Percentiles rank a stretch among this genome's conserved stretches.
phyloP scores from a whole-genome alignment of 768 basidiomycete species.

The Cyclocybe aegerita region DNA sequence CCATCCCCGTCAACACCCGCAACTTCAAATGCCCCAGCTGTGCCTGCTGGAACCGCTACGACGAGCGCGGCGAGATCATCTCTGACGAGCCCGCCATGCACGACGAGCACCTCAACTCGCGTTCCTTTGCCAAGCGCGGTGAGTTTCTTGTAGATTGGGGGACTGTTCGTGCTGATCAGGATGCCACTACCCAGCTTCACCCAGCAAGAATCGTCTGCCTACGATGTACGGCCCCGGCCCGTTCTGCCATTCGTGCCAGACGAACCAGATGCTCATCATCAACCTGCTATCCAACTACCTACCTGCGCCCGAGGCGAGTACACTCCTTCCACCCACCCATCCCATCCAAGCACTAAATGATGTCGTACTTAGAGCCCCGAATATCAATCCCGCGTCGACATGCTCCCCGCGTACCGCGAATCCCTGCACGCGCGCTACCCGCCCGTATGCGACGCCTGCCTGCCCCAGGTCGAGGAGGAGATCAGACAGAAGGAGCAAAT shows the following conservation, averaged over 20 bases:
- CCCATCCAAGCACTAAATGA: conserved; percentile 1
- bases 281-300: conserved; percentile 90
- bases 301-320: conserved; percentile 70
- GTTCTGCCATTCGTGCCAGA: conserved; percentile 88
- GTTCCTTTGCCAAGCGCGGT: conserved; percentile 76
- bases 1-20: conserved; percentile 44
- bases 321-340: neutral
- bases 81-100: conserved; percentile 91
- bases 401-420: conserved; percentile 68
- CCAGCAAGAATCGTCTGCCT: conserved; percentile 67
- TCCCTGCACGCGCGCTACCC: conserved; percentile 84
- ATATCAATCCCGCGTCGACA: conserved; percentile 60
- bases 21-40: conserved; percentile 70
- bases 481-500: conserved; percentile 77
- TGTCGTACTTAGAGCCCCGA: conserved; percentile 59
- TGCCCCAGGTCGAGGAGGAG: conserved; percentile 79
- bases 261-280: conserved; percentile 87
- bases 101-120: conserved; percentile 67
- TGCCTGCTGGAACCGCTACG: conserved; percentile 73
- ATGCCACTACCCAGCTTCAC: conserved; percentile 47
- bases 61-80: conserved; percentile 69
- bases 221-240: conserved; percentile 56
- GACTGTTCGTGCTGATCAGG: neutral
- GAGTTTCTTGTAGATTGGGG: conserved; percentile 12
- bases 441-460: conserved; percentile 76